phyloP scores from a whole-genome alignment of 495 filamentous ascomycete genomes.

The Podospora anserina region DNA sequence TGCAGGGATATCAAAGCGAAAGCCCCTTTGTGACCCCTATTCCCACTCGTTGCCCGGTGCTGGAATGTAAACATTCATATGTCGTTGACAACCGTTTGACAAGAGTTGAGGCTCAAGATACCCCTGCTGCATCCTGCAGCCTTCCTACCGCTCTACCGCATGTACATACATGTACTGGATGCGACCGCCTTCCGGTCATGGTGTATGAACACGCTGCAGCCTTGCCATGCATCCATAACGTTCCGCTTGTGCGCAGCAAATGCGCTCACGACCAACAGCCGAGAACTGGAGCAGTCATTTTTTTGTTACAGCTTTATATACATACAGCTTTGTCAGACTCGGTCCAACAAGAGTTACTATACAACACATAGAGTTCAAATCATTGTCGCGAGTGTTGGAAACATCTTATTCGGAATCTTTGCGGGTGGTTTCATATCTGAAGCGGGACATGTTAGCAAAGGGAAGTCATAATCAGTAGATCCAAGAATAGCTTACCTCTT shows the following conservation, averaged over 20 bases:
- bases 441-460: slow-evolving; percentile 31
- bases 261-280: background rate
- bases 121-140: slow-evolving; percentile 2
- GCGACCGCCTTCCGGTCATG: slow-evolving; percentile 4
- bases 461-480: background rate
- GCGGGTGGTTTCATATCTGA: slow-evolving; percentile 60
- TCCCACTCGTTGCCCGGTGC: background rate
- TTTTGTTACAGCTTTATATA: background rate
- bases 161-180: slow-evolving; percentile 3
- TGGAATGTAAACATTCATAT: background rate
- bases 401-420: slow-evolving; percentile 39
- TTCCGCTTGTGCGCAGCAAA: background rate
- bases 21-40: background rate
- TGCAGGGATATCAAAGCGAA: background rate
- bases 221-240: background rate
- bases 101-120: slow-evolving; percentile 4
- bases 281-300: background rate
- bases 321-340: background rate
- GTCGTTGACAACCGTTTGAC: slow-evolving; percentile 9
- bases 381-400: background rate
- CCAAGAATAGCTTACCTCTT: slow-evolving; percentile 70
- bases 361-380: background rate
- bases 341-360: background rate
- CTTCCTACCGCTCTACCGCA: background rate
- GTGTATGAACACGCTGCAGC: slow-evolving; percentile 1